phyloP scores from a whole-genome alignment of 805 yeast species.

The Yarrowia alimentaria region DNA sequence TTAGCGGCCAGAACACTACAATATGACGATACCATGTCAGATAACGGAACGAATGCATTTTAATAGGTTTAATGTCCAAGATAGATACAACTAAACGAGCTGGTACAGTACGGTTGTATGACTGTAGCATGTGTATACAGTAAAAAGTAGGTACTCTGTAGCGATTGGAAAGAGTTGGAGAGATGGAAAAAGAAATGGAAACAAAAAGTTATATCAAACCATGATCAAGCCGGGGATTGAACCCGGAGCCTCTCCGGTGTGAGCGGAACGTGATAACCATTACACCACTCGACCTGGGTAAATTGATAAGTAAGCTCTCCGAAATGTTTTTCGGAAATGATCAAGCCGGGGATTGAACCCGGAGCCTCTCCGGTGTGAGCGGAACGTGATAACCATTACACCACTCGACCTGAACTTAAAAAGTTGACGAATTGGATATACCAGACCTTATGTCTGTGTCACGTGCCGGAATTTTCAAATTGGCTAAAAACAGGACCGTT shows the following conservation, averaged over 20 bases:
- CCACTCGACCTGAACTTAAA: conserved; percentile 17
- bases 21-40: conserved; percentile 1
- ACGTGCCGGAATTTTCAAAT: not conserved
- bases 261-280: conserved; percentile 28
- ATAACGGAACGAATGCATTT: conserved; percentile 3
- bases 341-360: conserved; percentile 26
- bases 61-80: not conserved
- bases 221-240: conserved; percentile 26
- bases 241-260: conserved; percentile 28
- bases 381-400: conserved; percentile 28
- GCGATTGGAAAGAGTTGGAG: not conserved
- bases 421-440: not conserved
- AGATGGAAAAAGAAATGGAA: not conserved
- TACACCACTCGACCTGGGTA: conserved; percentile 26
- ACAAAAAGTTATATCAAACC: too few relatives aligned
- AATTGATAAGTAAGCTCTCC: too few relatives aligned
- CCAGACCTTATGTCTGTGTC: not conserved
- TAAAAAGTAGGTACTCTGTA: too few relatives aligned
- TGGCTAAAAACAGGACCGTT: too few relatives aligned
- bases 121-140: not conserved
- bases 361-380: conserved; percentile 28
- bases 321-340: too few relatives aligned
- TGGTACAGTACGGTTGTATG: too few relatives aligned
- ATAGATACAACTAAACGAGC: too few relatives aligned
- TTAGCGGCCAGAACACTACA: conserved; percentile 15